Conservation (phyloP, 805 yeast genomes). For the Priceomyces haplophilus region DNA sequence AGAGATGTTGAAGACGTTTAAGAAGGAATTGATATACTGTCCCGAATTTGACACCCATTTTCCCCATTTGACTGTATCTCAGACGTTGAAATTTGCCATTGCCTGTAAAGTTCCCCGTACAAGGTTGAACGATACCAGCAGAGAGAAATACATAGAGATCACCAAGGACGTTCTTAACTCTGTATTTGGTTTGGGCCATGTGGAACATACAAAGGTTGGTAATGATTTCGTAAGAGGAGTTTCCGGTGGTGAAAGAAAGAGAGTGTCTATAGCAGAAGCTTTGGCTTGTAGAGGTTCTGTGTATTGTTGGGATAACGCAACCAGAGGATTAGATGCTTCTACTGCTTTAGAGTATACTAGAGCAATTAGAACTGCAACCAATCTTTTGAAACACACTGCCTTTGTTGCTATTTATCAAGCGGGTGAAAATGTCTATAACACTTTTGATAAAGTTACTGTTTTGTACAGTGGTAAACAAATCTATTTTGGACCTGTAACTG, state of each 20-base stretch:
- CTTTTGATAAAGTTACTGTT: slow-evolving; percentile 31
- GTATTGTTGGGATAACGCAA: slow-evolving; percentile 34
- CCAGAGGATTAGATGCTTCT: slow-evolving; percentile 33
- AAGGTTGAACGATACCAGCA: slow-evolving; percentile 46
- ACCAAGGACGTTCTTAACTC: slow-evolving; percentile 26
- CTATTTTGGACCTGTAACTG: slow-evolving; percentile 56
- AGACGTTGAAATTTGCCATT: slow-evolving; percentile 68
- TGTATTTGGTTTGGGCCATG: slow-evolving; percentile 30
- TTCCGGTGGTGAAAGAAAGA: slow-evolving; percentile 73
- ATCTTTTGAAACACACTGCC: slow-evolving; percentile 53
- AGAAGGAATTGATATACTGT: slow-evolving; percentile 55
- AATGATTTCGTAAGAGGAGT: slow-evolving; percentile 54
- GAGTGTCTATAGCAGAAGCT: slow-evolving; percentile 70
- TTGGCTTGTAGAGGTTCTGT: slow-evolving; percentile 44
- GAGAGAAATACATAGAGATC: slow-evolving; percentile 44
- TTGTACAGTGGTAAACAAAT: slow-evolving; percentile 46
- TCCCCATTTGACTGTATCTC: slow-evolving; percentile 72
- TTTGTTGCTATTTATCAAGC: slow-evolving; percentile 53
- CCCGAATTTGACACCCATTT: slow-evolving; percentile 70
- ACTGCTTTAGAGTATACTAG: slow-evolving; percentile 30
- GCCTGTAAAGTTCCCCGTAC: slow-evolving; percentile 63
- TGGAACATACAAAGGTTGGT: slow-evolving; percentile 30
- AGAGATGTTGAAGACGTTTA: slow-evolving; percentile 58
- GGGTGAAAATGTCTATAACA: slow-evolving; percentile 27
- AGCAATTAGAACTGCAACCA: slow-evolving; percentile 31